Conservation (phyloP, 2,329 filamentous ascomycete species). For the Exophiala calicioides region DNA sequence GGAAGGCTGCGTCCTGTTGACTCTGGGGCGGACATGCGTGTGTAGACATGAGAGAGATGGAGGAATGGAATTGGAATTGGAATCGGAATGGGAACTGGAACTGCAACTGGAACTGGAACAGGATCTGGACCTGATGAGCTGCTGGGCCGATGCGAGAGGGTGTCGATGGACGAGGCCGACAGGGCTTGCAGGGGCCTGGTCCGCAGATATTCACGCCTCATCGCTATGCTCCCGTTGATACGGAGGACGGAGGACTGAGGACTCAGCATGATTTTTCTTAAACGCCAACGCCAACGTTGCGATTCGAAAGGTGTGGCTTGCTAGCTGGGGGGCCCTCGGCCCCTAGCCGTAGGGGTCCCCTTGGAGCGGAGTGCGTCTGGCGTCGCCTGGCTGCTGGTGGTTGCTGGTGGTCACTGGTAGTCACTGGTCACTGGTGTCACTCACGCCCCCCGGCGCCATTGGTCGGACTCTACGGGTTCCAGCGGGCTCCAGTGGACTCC, state of each 20-base stretch:
- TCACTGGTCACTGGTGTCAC: too few relatives aligned
- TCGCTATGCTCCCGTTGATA: conserved; percentile 11
- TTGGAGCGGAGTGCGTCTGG: conserved; percentile 20
- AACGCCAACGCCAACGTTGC: conserved; percentile 4
- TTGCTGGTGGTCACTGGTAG: too few relatives aligned
- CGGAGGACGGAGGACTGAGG: too few relatives aligned
- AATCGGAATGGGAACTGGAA: too few relatives aligned
- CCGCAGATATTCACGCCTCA: conserved; percentile 7
- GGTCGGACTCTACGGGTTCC: conserved; percentile 5
- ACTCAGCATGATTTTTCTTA: conserved; percentile 5
- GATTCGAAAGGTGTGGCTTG: conserved; percentile 7
- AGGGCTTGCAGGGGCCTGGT: background rate
- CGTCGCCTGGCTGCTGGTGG: conserved; percentile 20
- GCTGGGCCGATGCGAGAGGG: too few relatives aligned
- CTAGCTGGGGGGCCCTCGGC: conserved; percentile 3
- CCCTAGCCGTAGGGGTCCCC: conserved; percentile 13
- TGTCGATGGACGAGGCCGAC: too few relatives aligned
- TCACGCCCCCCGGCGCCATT: conserved; percentile 9
- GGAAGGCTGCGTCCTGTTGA: background rate
- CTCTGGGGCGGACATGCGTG: background rate
- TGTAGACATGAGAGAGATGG: background rate
- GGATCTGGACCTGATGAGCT: background rate
- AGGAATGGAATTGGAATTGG: too few relatives aligned
- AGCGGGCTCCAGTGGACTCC: conserved; percentile 7
- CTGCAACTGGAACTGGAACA: too few relatives aligned